Conservation (phyloP, 176 grass and related monocot species). For the Phyllostachys edulis region DNA sequence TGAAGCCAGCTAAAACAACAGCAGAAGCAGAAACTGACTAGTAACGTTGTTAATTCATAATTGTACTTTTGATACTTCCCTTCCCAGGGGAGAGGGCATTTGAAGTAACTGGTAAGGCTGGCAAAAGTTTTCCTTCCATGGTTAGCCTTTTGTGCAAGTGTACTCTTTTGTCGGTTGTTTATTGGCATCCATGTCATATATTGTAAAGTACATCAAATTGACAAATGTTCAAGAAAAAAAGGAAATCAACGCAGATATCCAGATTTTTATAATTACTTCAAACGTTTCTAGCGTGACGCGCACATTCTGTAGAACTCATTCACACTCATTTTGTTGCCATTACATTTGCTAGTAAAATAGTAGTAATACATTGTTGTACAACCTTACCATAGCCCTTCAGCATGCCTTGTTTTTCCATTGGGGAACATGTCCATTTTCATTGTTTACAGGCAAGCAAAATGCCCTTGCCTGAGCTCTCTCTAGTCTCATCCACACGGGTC, state of each 20-base stretch:
- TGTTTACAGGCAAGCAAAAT: background rate
- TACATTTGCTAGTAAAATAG: background rate
- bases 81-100: constrained; percentile 22
- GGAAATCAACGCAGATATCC: background rate
- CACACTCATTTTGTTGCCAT: background rate
- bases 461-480: background rate
- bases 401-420: background rate
- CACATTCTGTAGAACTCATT: background rate
- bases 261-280: constrained; percentile 14
- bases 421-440: background rate
- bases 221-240: constrained; percentile 1
- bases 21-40: constrained; percentile 57
- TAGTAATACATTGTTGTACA: background rate
- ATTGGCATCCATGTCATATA: constrained; percentile 25
- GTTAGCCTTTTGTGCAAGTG: constrained; percentile 36
- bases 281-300: background rate
- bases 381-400: constrained; percentile 16
- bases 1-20: constrained; percentile 40
- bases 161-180: constrained; percentile 35
- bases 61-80: constrained; percentile 27
- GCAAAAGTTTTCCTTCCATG: constrained; percentile 41
- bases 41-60: constrained; percentile 23
- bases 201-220: constrained; percentile 29
- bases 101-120: constrained; percentile 38
- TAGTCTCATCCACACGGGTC: background rate